Conservation (phyloP, 192 early-diverging fungal genomes). For the Podila epicladia region DNA sequence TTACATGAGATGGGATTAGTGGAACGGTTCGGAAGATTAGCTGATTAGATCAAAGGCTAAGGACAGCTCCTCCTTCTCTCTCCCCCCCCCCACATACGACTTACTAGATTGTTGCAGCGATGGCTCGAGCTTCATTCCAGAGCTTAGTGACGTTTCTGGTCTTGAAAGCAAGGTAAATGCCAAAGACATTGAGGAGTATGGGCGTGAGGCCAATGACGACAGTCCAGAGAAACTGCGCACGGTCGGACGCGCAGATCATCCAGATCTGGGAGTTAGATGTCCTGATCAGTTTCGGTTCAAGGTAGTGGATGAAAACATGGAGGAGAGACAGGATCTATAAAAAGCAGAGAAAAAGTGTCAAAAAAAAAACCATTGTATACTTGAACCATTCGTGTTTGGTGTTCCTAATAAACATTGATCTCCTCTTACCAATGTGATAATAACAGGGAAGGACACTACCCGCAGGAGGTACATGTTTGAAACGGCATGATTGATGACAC, state of each 20-base stretch:
- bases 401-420: not conserved
- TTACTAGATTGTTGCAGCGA: slow-evolving; percentile 30
- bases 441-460: slow-evolving; percentile 11
- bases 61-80: too few species aligned
- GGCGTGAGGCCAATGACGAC: slow-evolving; percentile 4
- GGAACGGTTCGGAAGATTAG: too few species aligned
- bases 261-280: slow-evolving; percentile 12
- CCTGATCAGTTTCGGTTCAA: slow-evolving; percentile 3
- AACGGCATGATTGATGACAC: slow-evolving; percentile 27
- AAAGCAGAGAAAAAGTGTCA: not conserved
- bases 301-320: slow-evolving; percentile 7
- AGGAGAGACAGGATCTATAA: slow-evolving; percentile 17
- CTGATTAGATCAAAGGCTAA: too few species aligned
- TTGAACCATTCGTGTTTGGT: too few species aligned
- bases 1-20: not conserved
- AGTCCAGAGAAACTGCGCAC: not conserved
- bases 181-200: slow-evolving; percentile 19
- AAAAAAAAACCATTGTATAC: not conserved
- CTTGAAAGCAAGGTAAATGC: slow-evolving; percentile 28
- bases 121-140: slow-evolving; percentile 39
- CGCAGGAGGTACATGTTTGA: slow-evolving; percentile 20
- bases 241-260: not conserved
- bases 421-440: slow-evolving; percentile 11
- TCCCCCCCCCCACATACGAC: not conserved
- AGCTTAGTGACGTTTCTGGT: slow-evolving; percentile 28